These are phyloP conservation scores for Wickerhamiella lipophila DNA, from an alignment of 805 yeast species.

Conservation along the genomic window DNA sequence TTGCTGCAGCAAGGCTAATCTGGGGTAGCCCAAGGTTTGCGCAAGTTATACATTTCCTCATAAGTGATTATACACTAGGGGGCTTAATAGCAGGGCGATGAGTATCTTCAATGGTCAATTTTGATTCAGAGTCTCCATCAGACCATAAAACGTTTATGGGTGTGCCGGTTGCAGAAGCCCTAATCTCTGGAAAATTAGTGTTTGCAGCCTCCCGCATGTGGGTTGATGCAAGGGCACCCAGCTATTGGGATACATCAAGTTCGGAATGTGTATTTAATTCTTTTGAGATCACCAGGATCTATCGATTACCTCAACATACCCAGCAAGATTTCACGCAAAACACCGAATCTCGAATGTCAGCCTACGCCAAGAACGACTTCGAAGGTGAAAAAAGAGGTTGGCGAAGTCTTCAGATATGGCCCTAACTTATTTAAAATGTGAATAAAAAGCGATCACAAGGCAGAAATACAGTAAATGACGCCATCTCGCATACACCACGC, in stretches of 20 bases:
- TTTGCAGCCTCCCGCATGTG: background rate
- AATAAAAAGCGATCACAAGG: background rate
- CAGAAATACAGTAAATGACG: background rate
- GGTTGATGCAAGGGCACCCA: no score
- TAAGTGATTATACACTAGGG: no score
- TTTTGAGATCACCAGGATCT: no score
- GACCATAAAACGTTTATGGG: background rate
- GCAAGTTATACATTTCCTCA: no score
- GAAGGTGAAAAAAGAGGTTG: no score
- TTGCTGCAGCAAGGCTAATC: constrained; percentile 2
- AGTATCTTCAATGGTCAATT: no score
- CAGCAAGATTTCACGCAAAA: no score
- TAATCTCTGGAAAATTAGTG: background rate
- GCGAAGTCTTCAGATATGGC: background rate
- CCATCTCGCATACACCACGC: constrained; percentile 7
- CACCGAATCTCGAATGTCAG: background rate
- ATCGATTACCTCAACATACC: no score
- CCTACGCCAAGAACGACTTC: background rate
- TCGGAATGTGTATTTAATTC: no score
- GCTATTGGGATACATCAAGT: no score
- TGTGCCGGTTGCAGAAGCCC: background rate
- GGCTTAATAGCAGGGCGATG: no score
- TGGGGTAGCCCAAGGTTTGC: constrained; percentile 1
- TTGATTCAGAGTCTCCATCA: no score
- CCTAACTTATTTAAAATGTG: background rate